Conservation (phyloP, 2,329 filamentous ascomycete genomes). For the Fusarium anguioides region DNA sequence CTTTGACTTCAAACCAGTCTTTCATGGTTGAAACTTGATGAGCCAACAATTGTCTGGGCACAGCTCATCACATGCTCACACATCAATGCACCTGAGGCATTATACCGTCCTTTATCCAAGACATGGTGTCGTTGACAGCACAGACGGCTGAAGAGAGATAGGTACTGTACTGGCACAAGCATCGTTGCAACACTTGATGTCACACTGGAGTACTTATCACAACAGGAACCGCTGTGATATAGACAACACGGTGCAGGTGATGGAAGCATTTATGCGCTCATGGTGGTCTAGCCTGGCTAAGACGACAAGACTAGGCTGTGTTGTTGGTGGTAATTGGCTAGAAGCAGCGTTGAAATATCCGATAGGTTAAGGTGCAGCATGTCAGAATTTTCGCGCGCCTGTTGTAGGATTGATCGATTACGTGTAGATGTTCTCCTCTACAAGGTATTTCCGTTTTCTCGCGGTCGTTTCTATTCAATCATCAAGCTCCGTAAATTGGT, state of each 20-base stretch:
- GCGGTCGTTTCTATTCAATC: neutral
- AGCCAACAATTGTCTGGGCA: neutral
- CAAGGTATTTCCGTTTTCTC: neutral
- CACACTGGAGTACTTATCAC: conserved; percentile 8
- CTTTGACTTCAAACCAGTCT: neutral
- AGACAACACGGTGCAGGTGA: conserved; percentile 18
- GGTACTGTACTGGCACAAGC: neutral
- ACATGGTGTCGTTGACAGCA: neutral
- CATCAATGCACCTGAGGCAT: conserved; percentile 20
- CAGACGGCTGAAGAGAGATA: neutral
- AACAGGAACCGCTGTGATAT: conserved; percentile 23
- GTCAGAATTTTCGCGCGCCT: neutral
- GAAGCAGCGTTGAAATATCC: conserved; percentile 4
- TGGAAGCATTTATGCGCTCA: conserved; percentile 2
- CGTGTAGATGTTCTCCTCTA: neutral
- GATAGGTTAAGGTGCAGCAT: conserved; percentile 9
- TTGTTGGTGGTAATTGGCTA: neutral
- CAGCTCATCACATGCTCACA: conserved; percentile 27
- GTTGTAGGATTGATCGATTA: neutral
- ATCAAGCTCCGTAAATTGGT: neutral
- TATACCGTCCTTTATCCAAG: neutral
- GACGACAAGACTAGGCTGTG: neutral
- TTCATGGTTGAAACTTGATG: neutral
- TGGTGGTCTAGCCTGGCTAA: neutral
- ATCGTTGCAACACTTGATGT: conserved; percentile 4